Evolutionary conservation across 2,329 filamentous ascomycete species (phyloP).

Genomic region (Fusarium sp.): DNA sequence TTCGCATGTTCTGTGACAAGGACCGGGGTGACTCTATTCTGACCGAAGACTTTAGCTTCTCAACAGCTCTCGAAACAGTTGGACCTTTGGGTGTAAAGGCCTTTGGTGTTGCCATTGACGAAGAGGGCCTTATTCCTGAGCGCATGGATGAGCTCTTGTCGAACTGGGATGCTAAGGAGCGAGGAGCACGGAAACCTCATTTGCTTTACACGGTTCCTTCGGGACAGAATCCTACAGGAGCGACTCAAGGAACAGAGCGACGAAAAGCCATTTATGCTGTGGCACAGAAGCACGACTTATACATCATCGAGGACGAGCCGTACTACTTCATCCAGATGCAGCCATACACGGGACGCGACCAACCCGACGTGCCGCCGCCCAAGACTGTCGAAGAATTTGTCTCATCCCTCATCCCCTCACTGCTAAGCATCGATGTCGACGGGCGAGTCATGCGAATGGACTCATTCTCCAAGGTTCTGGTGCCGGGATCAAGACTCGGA

Average conservation of each 20-base stretch:
- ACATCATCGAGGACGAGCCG: constrained; percentile 92
- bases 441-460: constrained; percentile 92
- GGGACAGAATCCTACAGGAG: constrained; percentile 91
- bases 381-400: constrained; percentile 79
- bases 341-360: constrained; percentile 71
- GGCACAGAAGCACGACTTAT: constrained; percentile 85
- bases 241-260: constrained; percentile 78
- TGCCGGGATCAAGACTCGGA: constrained; percentile 83
- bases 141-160: constrained; percentile 64
- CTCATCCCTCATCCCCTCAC: constrained; percentile 69
- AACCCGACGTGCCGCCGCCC: constrained; percentile 66
- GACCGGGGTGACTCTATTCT: constrained; percentile 81
- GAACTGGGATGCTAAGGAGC: constrained; percentile 60
- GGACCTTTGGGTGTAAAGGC: constrained; percentile 64
- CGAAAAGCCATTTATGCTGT: constrained; percentile 80
- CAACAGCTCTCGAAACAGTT: constrained; percentile 73
- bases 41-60: constrained; percentile 93
- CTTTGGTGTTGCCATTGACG: constrained; percentile 65
- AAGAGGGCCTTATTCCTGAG: constrained; percentile 64
- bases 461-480: constrained; percentile 92
- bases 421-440: constrained; percentile 84
- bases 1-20: constrained; percentile 82
- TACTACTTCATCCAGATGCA: constrained; percentile 96
- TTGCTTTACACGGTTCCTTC: constrained; percentile 74
- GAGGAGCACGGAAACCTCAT: constrained; percentile 63